phyloP scores from a whole-genome alignment of 2,329 filamentous ascomycete genomes.

The Rhynchosporium graminicola region DNA sequence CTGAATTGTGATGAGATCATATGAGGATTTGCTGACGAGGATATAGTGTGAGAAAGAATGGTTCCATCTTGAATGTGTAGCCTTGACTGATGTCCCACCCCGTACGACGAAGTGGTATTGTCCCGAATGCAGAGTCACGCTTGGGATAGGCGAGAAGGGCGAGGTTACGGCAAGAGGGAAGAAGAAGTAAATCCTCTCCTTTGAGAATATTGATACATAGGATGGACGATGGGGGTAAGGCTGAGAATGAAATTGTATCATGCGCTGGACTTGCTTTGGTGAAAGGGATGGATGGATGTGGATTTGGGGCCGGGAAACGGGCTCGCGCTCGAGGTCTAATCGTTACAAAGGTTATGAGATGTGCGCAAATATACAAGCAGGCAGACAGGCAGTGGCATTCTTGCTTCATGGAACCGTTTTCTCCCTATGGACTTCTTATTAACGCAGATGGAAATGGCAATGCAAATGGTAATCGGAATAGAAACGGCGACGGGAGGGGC shows the following conservation, averaged over 20 bases:
- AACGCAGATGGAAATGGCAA: too few species aligned
- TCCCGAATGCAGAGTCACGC: conserved; percentile 67
- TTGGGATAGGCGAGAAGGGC: conserved; percentile 64
- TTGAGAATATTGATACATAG: too few species aligned
- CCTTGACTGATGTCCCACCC: conserved; percentile 65
- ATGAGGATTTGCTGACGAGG: conserved; percentile 24
- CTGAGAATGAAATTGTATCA: not conserved
- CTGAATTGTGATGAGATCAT: too few species aligned
- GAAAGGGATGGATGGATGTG: not conserved
- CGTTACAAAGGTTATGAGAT: not conserved
- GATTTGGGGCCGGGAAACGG: too few species aligned
- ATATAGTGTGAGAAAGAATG: conserved; percentile 74
- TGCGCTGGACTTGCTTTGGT: not conserved
- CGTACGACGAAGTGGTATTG: conserved; percentile 84
- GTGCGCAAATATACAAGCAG: not conserved
- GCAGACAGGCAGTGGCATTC: too few species aligned
- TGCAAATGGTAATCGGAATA: too few species aligned
- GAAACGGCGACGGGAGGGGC: too few species aligned
- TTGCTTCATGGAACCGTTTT: too few species aligned
- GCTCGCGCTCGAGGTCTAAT: not conserved
- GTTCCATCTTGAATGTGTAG: conserved; percentile 82
- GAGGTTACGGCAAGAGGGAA: conserved; percentile 51
- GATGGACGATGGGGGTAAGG: not conserved
- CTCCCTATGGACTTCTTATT: too few species aligned
- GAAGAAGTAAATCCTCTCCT: conserved; percentile 35